Evolutionary conservation across 176 grass and related monocot genomes (phyloP).

Genomic region (Oryza glumipatula): DNA sequence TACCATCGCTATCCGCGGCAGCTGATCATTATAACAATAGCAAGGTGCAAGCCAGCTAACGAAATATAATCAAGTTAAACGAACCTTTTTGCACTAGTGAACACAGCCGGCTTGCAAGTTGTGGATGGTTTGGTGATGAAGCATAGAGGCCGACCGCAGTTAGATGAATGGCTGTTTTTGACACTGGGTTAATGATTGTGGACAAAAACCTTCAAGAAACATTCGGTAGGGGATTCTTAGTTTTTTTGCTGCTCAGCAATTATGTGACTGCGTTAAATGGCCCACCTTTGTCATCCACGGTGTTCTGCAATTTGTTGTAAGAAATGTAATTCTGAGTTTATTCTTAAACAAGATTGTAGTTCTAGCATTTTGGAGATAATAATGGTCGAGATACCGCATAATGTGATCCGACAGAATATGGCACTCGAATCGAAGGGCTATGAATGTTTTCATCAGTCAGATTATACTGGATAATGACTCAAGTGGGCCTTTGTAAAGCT

Average conservation of each 20-base stretch:
- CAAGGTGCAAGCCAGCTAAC: constrained; percentile 69
- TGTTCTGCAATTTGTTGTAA: constrained; percentile 26
- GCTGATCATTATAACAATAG: constrained; percentile 88
- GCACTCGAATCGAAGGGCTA: background rate
- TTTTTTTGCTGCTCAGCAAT: constrained; percentile 3
- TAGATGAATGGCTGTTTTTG: constrained; percentile 36
- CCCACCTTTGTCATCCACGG: background rate
- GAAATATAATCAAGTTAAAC: constrained; percentile 1
- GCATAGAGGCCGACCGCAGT: background rate
- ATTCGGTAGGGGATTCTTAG: background rate
- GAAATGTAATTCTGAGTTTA: constrained; percentile 35
- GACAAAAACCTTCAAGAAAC: constrained; percentile 20
- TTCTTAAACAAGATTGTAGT: background rate
- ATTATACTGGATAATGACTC: background rate
- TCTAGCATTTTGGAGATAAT: background rate
- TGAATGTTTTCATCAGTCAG: background rate
- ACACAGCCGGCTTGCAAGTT: constrained; percentile 5
- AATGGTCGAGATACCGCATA: constrained; percentile 13
- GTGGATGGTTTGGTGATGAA: constrained; percentile 22
- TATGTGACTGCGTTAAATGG: background rate
- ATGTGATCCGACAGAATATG: background rate
- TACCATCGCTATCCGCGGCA: constrained; percentile 78
- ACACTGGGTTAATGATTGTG: constrained; percentile 30
- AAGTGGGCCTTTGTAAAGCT: background rate
- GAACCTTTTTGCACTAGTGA: background rate